phyloP scores from a whole-genome alignment of 2,329 filamentous ascomycete species.

The Teratosphaeria viscida region DNA sequence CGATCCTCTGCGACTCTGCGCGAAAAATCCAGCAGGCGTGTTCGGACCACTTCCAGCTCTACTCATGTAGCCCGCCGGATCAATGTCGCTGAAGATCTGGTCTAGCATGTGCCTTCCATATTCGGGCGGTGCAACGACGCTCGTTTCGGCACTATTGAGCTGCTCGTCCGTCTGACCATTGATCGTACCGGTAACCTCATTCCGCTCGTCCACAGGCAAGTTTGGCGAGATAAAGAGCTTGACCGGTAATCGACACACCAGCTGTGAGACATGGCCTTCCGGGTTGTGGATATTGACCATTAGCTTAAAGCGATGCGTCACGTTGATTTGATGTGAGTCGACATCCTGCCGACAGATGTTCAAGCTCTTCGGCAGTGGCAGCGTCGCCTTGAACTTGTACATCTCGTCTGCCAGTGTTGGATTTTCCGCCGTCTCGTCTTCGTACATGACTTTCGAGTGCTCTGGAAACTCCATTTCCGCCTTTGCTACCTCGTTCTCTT shows the following conservation, averaged over 20 bases:
- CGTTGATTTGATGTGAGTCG: conserved; percentile 78
- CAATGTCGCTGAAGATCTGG: conserved; percentile 79
- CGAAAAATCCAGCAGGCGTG: conserved; percentile 58
- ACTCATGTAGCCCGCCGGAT: conserved; percentile 63
- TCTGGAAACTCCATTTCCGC: conserved; percentile 29
- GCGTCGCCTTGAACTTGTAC: conserved; percentile 47
- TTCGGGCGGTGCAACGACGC: conserved; percentile 69
- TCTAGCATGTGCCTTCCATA: conserved; percentile 88
- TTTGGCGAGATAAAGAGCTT: conserved; percentile 95
- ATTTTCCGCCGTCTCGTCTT: conserved; percentile 30
- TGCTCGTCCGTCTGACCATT: conserved; percentile 29
- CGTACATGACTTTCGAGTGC: conserved; percentile 22
- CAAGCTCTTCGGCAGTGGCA: conserved; percentile 69
- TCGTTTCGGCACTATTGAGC: conserved; percentile 43
- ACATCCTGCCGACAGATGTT: conserved; percentile 81
- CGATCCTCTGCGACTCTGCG: conserved; percentile 44
- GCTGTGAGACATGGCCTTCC: conserved; percentile 86
- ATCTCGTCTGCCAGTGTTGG: conserved; percentile 41
- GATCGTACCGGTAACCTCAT: conserved; percentile 55
- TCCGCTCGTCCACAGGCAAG: conserved; percentile 77
- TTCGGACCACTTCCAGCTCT: conserved; percentile 43
- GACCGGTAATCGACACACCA: conserved; percentile 80
- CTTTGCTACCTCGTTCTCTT: conserved; percentile 29
- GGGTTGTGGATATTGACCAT: conserved; percentile 88
- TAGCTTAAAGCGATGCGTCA: conserved; percentile 85